Evolutionary conservation across 345 rosid species (phyloP).

Genomic region (Capsella bursapastoris): DNA sequence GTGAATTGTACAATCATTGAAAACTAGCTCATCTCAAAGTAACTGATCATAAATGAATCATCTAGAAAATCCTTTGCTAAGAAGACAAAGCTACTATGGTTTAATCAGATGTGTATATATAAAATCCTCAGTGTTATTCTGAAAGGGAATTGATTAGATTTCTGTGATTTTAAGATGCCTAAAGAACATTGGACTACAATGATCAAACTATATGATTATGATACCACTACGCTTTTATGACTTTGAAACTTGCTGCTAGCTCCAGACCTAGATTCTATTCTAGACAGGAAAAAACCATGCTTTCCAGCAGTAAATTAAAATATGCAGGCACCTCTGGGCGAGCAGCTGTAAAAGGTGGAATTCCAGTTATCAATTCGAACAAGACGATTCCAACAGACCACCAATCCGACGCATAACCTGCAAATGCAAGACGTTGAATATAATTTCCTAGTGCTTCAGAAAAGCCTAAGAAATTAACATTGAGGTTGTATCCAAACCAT

Average conservation of each 20-base stretch:
- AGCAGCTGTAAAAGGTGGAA: constrained; percentile 81
- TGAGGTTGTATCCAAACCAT: constrained; percentile 55
- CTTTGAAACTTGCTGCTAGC: constrained; percentile 11
- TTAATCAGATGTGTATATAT: constrained; percentile 19
- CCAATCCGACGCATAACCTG: constrained; percentile 89
- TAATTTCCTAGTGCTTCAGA: constrained; percentile 22
- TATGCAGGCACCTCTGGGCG: constrained; percentile 64
- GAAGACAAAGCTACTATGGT: neutral
- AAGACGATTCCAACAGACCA: constrained; percentile 92
- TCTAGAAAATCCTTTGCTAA: constrained; percentile 16
- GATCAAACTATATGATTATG: constrained; percentile 4
- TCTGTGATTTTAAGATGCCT: neutral
- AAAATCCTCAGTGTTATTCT: constrained; percentile 7
- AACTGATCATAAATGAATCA: constrained; percentile 12
- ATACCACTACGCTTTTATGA: constrained; percentile 24
- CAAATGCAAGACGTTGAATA: constrained; percentile 41
- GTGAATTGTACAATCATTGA: neutral
- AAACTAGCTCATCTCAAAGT: constrained; percentile 8
- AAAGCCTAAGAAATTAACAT: neutral
- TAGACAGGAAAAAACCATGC: neutral
- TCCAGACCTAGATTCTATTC: constrained; percentile 15
- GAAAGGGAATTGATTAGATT: neutral
- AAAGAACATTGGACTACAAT: neutral
- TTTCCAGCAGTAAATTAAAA: neutral
- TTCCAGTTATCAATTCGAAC: constrained; percentile 76